Conservation (phyloP, 2,329 filamentous ascomycete species). For the Aaosphaeria arxii region DNA sequence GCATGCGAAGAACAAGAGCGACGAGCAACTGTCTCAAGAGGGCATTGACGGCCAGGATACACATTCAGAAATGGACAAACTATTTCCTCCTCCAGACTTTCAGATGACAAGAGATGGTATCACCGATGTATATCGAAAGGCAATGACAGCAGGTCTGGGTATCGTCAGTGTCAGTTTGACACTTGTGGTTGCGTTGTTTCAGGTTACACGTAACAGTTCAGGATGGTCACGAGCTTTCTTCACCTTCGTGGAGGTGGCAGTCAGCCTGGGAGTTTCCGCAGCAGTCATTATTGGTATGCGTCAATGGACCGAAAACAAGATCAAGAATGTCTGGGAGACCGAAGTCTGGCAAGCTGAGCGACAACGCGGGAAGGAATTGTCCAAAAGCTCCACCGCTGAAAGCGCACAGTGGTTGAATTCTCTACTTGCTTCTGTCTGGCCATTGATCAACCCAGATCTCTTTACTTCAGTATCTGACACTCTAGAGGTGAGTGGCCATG, state of each 20-base stretch:
- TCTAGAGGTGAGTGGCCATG: constrained; percentile 49
- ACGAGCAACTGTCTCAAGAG: constrained; percentile 44
- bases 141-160: constrained; percentile 41
- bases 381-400: constrained; percentile 54
- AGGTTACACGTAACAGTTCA: constrained; percentile 25
- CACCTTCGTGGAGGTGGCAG: constrained; percentile 22
- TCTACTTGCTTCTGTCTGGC: constrained; percentile 66
- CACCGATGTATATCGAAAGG: constrained; percentile 43
- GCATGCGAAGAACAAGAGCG: constrained; percentile 44
- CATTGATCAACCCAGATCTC: constrained; percentile 71
- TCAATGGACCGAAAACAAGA: constrained; percentile 61
- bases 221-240: constrained; percentile 31
- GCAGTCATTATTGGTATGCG: constrained; percentile 47
- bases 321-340: constrained; percentile 63
- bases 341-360: constrained; percentile 67
- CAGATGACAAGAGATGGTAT: constrained; percentile 45
- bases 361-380: constrained; percentile 49
- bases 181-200: constrained; percentile 31
- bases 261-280: constrained; percentile 24
- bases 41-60: constrained; percentile 39
- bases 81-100: constrained; percentile 56
- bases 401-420: constrained; percentile 72
- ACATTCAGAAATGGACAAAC: constrained; percentile 45
- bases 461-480: constrained; percentile 67
- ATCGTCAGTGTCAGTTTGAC: constrained; percentile 35